Conservation (phyloP, 179 eudicot species). For the Gypsophila paniculata region DNA sequence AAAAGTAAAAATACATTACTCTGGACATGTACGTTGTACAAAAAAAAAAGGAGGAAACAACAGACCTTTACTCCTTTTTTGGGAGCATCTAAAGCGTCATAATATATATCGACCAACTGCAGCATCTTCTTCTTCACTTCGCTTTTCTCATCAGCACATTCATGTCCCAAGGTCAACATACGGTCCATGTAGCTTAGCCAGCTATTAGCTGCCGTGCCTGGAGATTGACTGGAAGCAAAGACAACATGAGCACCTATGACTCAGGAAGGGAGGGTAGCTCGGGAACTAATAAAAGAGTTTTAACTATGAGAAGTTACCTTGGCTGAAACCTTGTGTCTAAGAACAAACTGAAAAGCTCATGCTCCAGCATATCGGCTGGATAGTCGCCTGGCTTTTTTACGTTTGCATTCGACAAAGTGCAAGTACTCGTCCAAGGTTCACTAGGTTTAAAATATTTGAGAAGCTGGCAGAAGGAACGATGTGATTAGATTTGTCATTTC, state of each 20-base stretch:
- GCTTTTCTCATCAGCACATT: conserved; percentile 33
- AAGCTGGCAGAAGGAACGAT: conserved; percentile 38
- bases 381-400: conserved; percentile 35
- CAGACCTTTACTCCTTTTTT: conserved; percentile 72
- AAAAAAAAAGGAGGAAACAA: neutral
- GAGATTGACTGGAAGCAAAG: conserved; percentile 38
- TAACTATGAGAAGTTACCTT: conserved; percentile 32
- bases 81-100: conserved; percentile 89
- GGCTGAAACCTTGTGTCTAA: conserved; percentile 36
- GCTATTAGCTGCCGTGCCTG: conserved; percentile 66
- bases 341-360: conserved; percentile 40
- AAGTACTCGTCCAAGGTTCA: conserved; percentile 51
- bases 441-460: conserved; percentile 43
- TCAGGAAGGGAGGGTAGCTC: neutral
- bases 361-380: conserved; percentile 41
- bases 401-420: conserved; percentile 21
- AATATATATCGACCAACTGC: conserved; percentile 51
- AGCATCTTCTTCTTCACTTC: conserved; percentile 32
- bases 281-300: neutral
- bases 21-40: neutral
- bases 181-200: conserved; percentile 68
- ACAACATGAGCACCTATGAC: neutral
- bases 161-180: conserved; percentile 45
- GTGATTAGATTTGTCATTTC: neutral
- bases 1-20: neutral